Evolutionary conservation across 306 rosid species (phyloP).

Genomic region (Begonia peltatifolia): DNA sequence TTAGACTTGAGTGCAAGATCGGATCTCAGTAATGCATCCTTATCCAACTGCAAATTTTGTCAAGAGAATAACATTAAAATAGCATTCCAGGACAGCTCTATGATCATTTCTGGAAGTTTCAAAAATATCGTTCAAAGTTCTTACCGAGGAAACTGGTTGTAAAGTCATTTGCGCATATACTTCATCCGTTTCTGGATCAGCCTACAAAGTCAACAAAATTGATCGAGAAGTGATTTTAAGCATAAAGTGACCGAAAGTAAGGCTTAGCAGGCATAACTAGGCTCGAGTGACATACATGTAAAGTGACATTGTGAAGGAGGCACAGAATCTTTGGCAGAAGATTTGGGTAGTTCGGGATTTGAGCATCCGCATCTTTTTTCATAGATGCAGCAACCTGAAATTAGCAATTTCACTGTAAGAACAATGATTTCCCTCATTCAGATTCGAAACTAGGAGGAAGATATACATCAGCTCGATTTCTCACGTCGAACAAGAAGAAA

Average conservation of each 20-base stretch:
- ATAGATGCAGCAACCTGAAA: slow-evolving; percentile 90
- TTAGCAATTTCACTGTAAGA: not conserved
- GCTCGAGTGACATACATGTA: slow-evolving; percentile 39
- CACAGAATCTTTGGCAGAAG: slow-evolving; percentile 76
- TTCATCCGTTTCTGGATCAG: slow-evolving; percentile 90
- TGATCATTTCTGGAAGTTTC: no score
- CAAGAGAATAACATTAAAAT: slow-evolving; percentile 7
- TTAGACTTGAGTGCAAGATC: slow-evolving; percentile 77
- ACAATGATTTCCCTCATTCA: no score
- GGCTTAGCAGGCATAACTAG: not conserved
- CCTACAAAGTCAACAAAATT: slow-evolving; percentile 26
- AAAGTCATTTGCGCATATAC: slow-evolving; percentile 95
- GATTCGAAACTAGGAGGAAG: no score
- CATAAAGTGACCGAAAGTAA: not conserved
- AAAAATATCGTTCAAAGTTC: slow-evolving; percentile 3
- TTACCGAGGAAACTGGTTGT: slow-evolving; percentile 71
- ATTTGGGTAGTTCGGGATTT: slow-evolving; percentile 74
- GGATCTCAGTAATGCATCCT: slow-evolving; percentile 71
- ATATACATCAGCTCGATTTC: no score
- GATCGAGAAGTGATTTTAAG: not conserved
- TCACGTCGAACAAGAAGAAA: no score
- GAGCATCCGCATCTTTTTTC: slow-evolving; percentile 64
- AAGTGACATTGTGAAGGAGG: slow-evolving; percentile 66
- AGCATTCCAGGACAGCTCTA: not conserved
- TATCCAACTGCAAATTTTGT: slow-evolving; percentile 45